Evolutionary conservation across 257 asterid genomes (phyloP), one percentile per base, ranked within the genome.

Genomic region (Eustoma russellianum): DNA sequence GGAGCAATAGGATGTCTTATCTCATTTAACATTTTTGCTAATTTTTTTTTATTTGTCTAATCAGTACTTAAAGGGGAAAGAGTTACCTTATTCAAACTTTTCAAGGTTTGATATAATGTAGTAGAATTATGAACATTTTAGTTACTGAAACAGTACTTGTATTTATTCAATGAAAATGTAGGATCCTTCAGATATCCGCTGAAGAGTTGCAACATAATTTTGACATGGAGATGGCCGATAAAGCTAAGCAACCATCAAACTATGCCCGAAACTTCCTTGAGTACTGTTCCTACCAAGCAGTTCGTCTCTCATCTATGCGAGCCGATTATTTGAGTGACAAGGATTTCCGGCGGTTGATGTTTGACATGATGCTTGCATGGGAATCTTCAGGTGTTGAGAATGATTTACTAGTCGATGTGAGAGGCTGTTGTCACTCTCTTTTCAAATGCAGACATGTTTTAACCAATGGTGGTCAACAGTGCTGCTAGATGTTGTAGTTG

Each of bases 331-430:
- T 88, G 66, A 75, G 76, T 17, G 76, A 80, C 64, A 80, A 72
- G 67, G 86, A 83, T 48, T 88, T 88, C 67, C 80, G 85, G 44
- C 77, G 77, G 46, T 77, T 85, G 63, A 78, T 79, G 63, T 88
- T 82, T 70, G 97, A 88, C 67, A 85, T 88, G 94, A 88, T 88
- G 97, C 76, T 85, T 52, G 95, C 97, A 46, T 88, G 97, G 97
- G 97, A 88, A 74, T 79, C 56, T 55, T 89, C 95, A 52, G 82
- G 73, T 52, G 73, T 59, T 50, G 81, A 73, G 44, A 75, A 59
- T 68, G 71, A 67, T 57, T 68, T 53, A 48, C 63, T 64, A 35
- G 73, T 75, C 65, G 52, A 54, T 13, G 94, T 88, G 68, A 60
- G 82, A 66, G 59, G 53, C 61, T 57, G 45, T 61, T 56, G 46